These are phyloP conservation scores for Mycena galopus DNA, from an alignment of 768 basidiomycete species.

Conservation along the genomic window DNA sequence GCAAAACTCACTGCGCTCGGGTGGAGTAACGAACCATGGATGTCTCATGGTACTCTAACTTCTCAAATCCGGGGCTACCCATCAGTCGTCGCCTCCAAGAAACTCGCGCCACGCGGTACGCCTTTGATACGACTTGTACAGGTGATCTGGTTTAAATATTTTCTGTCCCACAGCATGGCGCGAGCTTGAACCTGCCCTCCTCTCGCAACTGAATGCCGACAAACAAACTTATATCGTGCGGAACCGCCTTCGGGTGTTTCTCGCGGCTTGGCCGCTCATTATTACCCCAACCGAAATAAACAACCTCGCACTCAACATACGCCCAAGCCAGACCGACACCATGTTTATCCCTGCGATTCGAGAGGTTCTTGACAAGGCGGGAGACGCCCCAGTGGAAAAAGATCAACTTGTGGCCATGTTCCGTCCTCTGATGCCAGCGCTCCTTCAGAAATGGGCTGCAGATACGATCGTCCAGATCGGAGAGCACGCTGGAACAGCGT, in stretches of 20 bases:
- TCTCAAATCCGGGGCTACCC: slow-evolving; percentile 4
- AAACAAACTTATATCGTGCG: slow-evolving; percentile 3
- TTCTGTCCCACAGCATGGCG: slow-evolving; percentile 14
- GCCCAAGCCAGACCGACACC: slow-evolving; percentile 7
- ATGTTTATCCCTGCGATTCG: slow-evolving; percentile 21
- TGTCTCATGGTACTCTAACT: slow-evolving; percentile 1
- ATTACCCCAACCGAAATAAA: not conserved
- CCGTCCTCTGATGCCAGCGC: slow-evolving; percentile 1
- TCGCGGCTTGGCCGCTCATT: not conserved
- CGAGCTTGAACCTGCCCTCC: slow-evolving; percentile 15
- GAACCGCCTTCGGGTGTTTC: not conserved
- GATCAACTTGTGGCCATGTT: not conserved
- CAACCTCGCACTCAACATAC: not conserved
- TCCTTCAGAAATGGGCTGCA: slow-evolving; percentile 8
- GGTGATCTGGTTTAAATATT: not conserved
- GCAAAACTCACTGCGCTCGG: slow-evolving; percentile 14
- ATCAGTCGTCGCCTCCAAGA: not conserved
- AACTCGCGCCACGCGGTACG: slow-evolving; percentile 14
- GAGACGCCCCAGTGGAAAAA: not conserved
- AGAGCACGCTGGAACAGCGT: not conserved
- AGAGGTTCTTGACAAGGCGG: slow-evolving; percentile 6
- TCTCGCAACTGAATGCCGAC: slow-evolving; percentile 13
- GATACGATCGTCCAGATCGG: slow-evolving; percentile 1
- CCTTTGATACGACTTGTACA: not conserved
- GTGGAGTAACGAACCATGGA: slow-evolving; percentile 31